phyloP scores from a whole-genome alignment of 2,329 filamentous ascomycete species.

The Diplodia intermedia region DNA sequence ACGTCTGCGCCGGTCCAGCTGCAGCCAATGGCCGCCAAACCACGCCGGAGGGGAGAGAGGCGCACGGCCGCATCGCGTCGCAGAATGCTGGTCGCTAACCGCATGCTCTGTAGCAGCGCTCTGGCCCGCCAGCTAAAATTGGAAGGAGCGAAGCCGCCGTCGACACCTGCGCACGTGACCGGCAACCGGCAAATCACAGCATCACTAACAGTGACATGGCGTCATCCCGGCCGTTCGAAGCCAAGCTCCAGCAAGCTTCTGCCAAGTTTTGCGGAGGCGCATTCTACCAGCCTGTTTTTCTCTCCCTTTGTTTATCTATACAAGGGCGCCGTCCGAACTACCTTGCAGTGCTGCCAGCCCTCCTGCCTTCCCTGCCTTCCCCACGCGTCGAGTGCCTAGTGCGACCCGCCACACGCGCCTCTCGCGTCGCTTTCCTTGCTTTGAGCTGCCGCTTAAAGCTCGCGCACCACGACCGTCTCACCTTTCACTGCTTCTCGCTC shows the following conservation, averaged over 20 bases:
- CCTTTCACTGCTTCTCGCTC: not conserved
- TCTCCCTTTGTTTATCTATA: slow-evolving; percentile 1
- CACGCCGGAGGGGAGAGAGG: not conserved
- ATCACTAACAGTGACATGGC: slow-evolving; percentile 3
- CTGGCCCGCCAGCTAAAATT: not conserved
- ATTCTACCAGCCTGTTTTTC: not conserved
- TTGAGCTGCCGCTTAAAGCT: slow-evolving; percentile 4
- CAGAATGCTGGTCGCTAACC: not conserved
- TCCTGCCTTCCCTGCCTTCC: not conserved
- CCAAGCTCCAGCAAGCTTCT: slow-evolving; percentile 21
- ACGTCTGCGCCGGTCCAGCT: no score
- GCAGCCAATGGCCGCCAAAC: not conserved
- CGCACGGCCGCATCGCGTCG: not conserved
- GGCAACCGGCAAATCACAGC: not conserved
- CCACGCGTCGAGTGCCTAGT: not conserved
- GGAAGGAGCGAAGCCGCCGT: not conserved
- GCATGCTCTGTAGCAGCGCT: not conserved
- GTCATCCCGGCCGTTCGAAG: not conserved
- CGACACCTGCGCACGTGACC: slow-evolving; percentile 19
- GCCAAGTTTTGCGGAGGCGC: slow-evolving; percentile 17
- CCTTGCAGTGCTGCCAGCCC: not conserved
- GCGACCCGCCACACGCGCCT: slow-evolving; percentile 1
- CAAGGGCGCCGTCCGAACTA: not conserved
- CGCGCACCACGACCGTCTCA: not conserved
- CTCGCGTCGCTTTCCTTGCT: slow-evolving; percentile 3